Evolutionary conservation across 2,329 filamentous ascomycete species (phyloP), one percentile per base, ranked within the genome.

Genomic region (Xylariaceae sp.): DNA sequence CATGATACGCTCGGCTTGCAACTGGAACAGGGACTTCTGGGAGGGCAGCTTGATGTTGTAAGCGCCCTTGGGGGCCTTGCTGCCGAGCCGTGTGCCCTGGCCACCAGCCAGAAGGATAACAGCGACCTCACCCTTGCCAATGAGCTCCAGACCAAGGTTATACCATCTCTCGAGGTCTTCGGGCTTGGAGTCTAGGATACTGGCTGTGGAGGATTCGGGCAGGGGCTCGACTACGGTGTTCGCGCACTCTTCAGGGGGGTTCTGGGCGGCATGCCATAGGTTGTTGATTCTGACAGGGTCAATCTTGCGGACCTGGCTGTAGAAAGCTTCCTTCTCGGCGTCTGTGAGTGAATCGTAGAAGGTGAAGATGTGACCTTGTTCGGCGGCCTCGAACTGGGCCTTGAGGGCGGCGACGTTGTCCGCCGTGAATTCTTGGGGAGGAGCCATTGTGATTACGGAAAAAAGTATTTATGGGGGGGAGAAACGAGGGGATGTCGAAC

Each of bases 31-130:
- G 13, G 92, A 92, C 81, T 99, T 99, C 73, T 88, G 78, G 67
- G 91, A 96, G 37, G 93, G 91, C 59, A 99, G 84, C 15, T 92
- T 92, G 74, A 99, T 97, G 73, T 99, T 88, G 77, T 90, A 99
- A 83, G 93, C 97, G 59, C 94, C 94, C 81, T 99, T 99, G 67
- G 94, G 94, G 15, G 88, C 93, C 59, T 92, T 94, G 80, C 92
- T 97, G 67, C 94, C 94, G 64, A 99, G 79, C 63, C 94, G 85
- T 63, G 94, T 99, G 65, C 94, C 94, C 78, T 99, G 94, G 39
- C 94, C 94, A 72, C 94, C 94, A 60, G 94, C 94, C 90, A 99
- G 95, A 70, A 99, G 84, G 55, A 99, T 91, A 15, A 99, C 94
- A 37, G 86, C 82, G 45, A 96, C 83, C 73, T 89, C 86, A 72